phyloP scores from a whole-genome alignment of 2,329 filamentous ascomycete species.

The Lasiodiplodia hormozganensis region DNA sequence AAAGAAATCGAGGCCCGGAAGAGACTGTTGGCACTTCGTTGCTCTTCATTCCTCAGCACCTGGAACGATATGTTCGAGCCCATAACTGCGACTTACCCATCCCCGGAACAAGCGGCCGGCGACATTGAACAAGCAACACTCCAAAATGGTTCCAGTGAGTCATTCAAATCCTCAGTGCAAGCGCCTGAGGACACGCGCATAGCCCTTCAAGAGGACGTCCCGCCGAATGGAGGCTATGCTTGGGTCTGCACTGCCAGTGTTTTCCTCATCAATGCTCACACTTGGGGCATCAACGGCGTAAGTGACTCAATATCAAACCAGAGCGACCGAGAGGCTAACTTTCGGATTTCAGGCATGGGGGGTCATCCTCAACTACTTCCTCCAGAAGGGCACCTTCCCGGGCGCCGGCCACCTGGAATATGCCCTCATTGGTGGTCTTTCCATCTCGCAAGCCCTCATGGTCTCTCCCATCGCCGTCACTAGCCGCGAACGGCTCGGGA shows the following conservation, averaged over 20 bases:
- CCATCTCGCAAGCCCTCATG: conserved; percentile 38
- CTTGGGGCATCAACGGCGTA: conserved; percentile 40
- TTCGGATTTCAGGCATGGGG: background rate
- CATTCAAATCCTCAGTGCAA: background rate
- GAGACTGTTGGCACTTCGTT: background rate
- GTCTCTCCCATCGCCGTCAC: conserved; percentile 37
- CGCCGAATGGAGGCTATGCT: conserved; percentile 46
- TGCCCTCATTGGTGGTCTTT: conserved; percentile 46
- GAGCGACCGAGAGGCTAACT: background rate
- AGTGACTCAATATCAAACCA: conserved; percentile 8
- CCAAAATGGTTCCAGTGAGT: background rate
- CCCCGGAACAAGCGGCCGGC: background rate
- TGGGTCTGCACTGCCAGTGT: conserved; percentile 43
- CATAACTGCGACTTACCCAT: background rate
- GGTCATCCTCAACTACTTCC: conserved; percentile 22
- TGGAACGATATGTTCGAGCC: background rate
- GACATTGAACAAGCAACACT: background rate
- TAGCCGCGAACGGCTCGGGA: conserved; percentile 30
- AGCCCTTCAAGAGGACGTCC: background rate
- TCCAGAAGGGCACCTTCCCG: conserved; percentile 5
- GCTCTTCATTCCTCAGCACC: background rate
- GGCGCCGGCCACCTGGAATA: conserved; percentile 40
- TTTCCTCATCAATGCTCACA: conserved; percentile 41
- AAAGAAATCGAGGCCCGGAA: too few species aligned
- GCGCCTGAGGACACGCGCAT: background rate